Evolutionary conservation across 768 basidiomycete genomes (phyloP), one percentile per base, ranked within the genome.

Genomic region (Zangia roseola): DNA sequence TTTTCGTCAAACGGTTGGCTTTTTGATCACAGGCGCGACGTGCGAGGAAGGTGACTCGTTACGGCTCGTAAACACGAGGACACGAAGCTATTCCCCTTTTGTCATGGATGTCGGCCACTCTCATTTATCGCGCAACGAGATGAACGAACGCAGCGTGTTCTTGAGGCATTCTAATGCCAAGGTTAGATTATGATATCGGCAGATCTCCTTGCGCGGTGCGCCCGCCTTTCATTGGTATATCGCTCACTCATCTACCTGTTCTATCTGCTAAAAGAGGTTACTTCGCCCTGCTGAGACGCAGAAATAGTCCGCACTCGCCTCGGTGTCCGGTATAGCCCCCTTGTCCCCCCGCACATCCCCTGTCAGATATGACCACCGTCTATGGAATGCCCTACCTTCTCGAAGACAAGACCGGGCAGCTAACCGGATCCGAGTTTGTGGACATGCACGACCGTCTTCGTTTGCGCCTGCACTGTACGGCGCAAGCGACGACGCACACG

Each of bases 361-460:
- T 13, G 28, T 37, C 51, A 57, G 31, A 38, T 55, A 65, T 61
- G 62, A 52, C 60, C 34, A 72, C 75, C 13, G 72, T 69, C 47
- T 82, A 79, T 51, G 80, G 78, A 47, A 69, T 84, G 57, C 80
- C 83, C 33, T 79, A 70, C 64, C 77, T 86, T 56, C 78, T 88
- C 48, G 81, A 84, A 60, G 85, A 87, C 69, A 78, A 70, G 47
- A 78, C 77, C 6, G 84, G 83, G 5, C 65, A 59, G 30, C 64
- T 82, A 31, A 68, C 70, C 12, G 80, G 76, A 30, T 77, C 82
- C 4, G 77, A 82, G 17, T 88, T 82, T 58, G 60, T 75, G 41
- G 86, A 88, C 65, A 70, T 85, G 54, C 72, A 86, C 63, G 80
- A 80, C 40, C 82, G 85, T 17, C 72, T 84, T 60, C 69, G 69